These are phyloP conservation scores for Fistulinella cinereoalba DNA, from an alignment of 1,284 basidiomycete species.

Conservation along the genomic window DNA sequence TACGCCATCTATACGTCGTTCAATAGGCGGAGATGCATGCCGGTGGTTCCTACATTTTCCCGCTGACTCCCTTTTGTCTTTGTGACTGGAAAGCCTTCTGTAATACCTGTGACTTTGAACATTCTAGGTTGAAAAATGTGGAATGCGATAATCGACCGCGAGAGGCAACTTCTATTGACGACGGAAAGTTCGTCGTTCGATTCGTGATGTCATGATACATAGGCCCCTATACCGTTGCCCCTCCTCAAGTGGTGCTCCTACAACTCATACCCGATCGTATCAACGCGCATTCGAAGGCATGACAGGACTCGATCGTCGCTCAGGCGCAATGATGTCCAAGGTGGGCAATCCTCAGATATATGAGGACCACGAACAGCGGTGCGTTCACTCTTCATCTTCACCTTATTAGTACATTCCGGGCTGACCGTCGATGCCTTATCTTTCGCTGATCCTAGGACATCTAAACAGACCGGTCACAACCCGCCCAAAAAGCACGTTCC, in stretches of 20 bases:
- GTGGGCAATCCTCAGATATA: conserved; percentile 46
- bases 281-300: conserved; percentile 4
- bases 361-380: conserved; percentile 44
- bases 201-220: conserved; percentile 22
- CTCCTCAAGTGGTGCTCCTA: neutral
- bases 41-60: conserved; percentile 32
- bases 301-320: conserved; percentile 23
- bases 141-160: too few relatives aligned
- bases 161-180: too few relatives aligned
- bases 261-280: neutral
- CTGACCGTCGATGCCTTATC: neutral
- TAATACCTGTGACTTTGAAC: too few relatives aligned
- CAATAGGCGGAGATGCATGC: conserved; percentile 24
- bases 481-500: conserved; percentile 28
- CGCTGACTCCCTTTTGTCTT: too few relatives aligned
- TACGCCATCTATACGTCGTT: conserved; percentile 24
- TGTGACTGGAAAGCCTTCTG: too few relatives aligned
- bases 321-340: conserved; percentile 45
- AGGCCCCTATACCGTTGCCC: neutral
- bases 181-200: too few relatives aligned
- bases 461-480: conserved; percentile 22
- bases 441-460: conserved; percentile 11
- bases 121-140: too few relatives aligned
- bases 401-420: neutral
- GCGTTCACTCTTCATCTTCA: conserved; percentile 4